Evolutionary conservation across 2,329 filamentous ascomycete genomes (phyloP).

Genomic region (Beauveria australis): DNA sequence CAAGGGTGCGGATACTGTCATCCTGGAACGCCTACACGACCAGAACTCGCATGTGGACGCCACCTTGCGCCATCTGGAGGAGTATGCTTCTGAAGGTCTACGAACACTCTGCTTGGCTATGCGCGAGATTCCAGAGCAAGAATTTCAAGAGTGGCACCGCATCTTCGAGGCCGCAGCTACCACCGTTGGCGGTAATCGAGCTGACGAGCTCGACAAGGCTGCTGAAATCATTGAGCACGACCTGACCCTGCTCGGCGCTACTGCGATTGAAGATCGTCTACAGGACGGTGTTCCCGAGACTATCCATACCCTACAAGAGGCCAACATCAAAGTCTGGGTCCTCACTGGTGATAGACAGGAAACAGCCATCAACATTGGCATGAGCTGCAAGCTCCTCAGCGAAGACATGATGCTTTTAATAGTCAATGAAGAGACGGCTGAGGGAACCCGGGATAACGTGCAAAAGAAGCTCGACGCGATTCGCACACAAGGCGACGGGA

Average conservation of each 20-base stretch:
- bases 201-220: slow-evolving; percentile 93
- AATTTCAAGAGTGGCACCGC: slow-evolving; percentile 79
- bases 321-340: slow-evolving; percentile 98
- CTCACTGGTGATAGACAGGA: slow-evolving; percentile 95
- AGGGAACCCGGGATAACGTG: slow-evolving; percentile 77
- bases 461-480: slow-evolving; percentile 92
- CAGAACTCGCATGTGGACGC: slow-evolving; percentile 80
- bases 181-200: slow-evolving; percentile 84
- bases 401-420: slow-evolving; percentile 98
- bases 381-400: slow-evolving; percentile 97
- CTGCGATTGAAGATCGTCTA: slow-evolving; percentile 91
- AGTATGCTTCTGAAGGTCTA: slow-evolving; percentile 93
- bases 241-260: slow-evolving; percentile 84
- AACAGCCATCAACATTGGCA: slow-evolving; percentile 98
- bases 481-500: slow-evolving; percentile 67
- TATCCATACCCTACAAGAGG: slow-evolving; percentile 92
- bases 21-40: slow-evolving; percentile 77
- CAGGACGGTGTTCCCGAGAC: slow-evolving; percentile 98
- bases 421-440: slow-evolving; percentile 79
- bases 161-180: slow-evolving; percentile 84
- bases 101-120: slow-evolving; percentile 91
- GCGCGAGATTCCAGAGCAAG: slow-evolving; percentile 83
- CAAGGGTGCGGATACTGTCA: slow-evolving; percentile 97
- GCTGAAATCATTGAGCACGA: slow-evolving; percentile 92
- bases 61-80: slow-evolving; percentile 93